Conservation (phyloP, 176 grass and related monocot species). For the Cenchrus americanus region DNA sequence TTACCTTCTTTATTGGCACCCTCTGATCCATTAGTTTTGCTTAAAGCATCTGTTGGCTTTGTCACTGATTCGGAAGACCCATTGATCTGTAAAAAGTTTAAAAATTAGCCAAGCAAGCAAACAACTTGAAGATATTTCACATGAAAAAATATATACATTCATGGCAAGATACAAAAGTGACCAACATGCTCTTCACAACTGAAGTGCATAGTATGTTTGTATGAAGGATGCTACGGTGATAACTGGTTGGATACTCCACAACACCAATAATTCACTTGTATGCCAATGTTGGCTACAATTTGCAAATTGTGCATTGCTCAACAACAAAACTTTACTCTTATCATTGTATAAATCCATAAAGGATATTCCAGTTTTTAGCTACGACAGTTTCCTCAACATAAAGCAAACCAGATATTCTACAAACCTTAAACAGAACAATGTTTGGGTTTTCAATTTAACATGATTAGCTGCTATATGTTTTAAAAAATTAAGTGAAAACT, state of each 20-base stretch:
- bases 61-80: constrained; percentile 30
- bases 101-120: constrained; percentile 10
- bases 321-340: constrained; percentile 15
- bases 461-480: not conserved
- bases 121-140: constrained; percentile 25
- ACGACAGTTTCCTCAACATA: constrained; percentile 6
- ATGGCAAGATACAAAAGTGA: not conserved
- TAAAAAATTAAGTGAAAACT: not conserved
- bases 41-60: constrained; percentile 69
- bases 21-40: constrained; percentile 44
- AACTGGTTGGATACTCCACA: constrained; percentile 10
- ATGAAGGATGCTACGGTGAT: not conserved
- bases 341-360: not conserved
- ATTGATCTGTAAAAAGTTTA: constrained; percentile 40
- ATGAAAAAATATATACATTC: constrained; percentile 8
- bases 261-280: not conserved
- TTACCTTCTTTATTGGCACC: constrained; percentile 59
- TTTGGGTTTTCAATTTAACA: not conserved
- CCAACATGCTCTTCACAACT: not conserved
- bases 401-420: constrained; percentile 18
- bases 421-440: constrained; percentile 6
- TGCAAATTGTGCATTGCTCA: not conserved
- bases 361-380: too few species aligned
- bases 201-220: not conserved
- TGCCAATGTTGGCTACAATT: not conserved